Evolutionary conservation across 768 basidiomycete species (phyloP), one percentile per base, ranked within the genome.

Genomic region (Hericium erinaceus): DNA sequence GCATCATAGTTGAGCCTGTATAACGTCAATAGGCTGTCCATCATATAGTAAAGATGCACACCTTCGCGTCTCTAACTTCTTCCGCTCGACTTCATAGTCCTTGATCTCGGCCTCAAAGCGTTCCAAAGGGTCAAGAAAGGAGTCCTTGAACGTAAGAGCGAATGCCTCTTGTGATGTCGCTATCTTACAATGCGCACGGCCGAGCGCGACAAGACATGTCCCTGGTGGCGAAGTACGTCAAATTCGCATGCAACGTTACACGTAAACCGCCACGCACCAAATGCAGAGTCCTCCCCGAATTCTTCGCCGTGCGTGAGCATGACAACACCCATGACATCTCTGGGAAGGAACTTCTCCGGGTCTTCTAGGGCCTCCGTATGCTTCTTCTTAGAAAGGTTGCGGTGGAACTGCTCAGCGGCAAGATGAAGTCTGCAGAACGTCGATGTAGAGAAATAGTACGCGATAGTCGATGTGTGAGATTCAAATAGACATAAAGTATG

Each of bases 21-120:
- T 33, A n/a, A 61, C 24, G 16, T 48, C 38, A 46, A 1, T 38
- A 38, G 22, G n/a, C 46, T 0, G 9, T 50, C 15, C 54, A 18
- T 9, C 41, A 22, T 26, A 48, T 9, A 50, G 22, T 40, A 61
- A 16, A 15, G 37, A 51, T 11, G 67, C 76, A n/a, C 59, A 89
- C 92, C 90, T 78, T 65, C 91, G 75, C 54, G 87, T 92, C 57
- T 95, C 92, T 15, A 95, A 71, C 67, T 93, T 95, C 80, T 93
- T 95, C 60, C 84, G 80, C 59, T 87, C 77, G 4, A 74, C 67
- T 57, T 92, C 87, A 61, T 89, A 95, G 56, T 93, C 92, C 66
- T 85, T 90, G 66, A 95, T 85, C 28, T 89, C 85, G 9, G 83
- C 87, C 15, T 75, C 75, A 53, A 85, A 84, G 46, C 71, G 76